Evolutionary conservation across 495 filamentous ascomycete genomes (phyloP), one percentile per base, ranked within the genome.

Genomic region (Immersiella caudata): DNA sequence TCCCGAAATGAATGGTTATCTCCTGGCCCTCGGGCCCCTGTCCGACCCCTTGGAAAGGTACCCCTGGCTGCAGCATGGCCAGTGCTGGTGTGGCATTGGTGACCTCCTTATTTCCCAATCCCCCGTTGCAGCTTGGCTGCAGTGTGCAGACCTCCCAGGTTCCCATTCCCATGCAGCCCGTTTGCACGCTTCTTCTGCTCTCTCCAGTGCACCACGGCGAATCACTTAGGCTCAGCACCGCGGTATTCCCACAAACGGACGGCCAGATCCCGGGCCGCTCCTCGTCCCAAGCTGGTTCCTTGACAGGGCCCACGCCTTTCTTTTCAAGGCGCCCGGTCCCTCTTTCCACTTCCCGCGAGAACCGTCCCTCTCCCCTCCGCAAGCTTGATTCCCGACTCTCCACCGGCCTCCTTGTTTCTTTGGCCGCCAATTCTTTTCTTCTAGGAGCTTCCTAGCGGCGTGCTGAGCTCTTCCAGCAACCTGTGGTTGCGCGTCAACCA

Each of bases 81-180:
- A 52, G 64, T 60, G 40, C 61, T 69, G 68, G 68, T 49, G 67
- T 70, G 64, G 68, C 40, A 70, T 70, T 70, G 68, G 68, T 46
- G 29, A 66, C 66, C 65, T 74, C 74, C 73, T 70, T 71, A 71
- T 73, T 73, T 74, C 69, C 73, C 73, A 69, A 73, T 67, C 68
- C 68, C 67, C 67, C 67, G 61, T 68, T 52, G 68, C 67, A 55
- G 67, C 70, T 71, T 71, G 70, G 67, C 70, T 71, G 65, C 61
- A 55, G 29, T 40, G 22, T 65, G 65, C 63, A 65, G 68, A 56
- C 55, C 62, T 68, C 40, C 40, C 40, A 46, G 40, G 40, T 46
- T 46, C 40, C 40, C 40, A 46, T 46, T 46, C 65, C 51, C 56
- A 66, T 70, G 68, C 67, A 66, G 64, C 60, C 60, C 67, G 67